Percentiles rank a stretch among this genome's conserved stretches.
Conservation (phyloP, 345 rosid species). For the Luvunga scandens region DNA sequence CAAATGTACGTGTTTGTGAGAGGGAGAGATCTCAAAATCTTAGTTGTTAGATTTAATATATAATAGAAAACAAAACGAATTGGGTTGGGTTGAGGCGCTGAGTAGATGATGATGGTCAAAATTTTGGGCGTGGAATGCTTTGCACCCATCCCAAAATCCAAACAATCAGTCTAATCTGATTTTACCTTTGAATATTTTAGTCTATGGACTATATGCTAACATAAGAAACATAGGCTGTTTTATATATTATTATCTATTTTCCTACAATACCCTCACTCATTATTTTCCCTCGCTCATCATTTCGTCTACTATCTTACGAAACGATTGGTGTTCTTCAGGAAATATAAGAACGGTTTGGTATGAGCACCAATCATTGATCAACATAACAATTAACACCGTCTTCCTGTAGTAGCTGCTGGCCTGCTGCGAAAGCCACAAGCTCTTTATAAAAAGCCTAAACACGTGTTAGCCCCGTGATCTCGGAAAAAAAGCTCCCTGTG, state of each 20-base stretch:
- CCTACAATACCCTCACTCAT: background rate
- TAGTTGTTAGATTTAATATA: no score
- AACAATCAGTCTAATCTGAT: background rate
- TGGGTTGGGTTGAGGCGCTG: no score
- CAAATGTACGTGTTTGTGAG: no score
- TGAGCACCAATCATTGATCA: background rate
- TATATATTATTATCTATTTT: background rate
- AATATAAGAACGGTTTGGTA: background rate
- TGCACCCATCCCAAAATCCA: constrained; percentile 3
- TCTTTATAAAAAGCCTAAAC: constrained; percentile 48
- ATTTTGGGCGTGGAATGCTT: background rate
- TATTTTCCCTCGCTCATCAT: background rate
- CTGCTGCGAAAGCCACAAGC: background rate
- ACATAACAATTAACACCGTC: no score
- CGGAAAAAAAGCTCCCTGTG: constrained; percentile 29
- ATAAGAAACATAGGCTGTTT: background rate
- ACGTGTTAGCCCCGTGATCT: constrained; percentile 62
- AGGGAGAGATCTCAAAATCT: no score
- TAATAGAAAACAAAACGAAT: no score
- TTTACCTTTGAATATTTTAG: background rate
- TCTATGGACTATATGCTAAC: background rate
- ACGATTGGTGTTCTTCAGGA: background rate
- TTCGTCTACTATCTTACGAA: background rate
- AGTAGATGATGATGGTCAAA: no score
- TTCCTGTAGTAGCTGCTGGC: background rate